These are phyloP conservation scores for Ambrosia trifida DNA, from an alignment of 129 eudicot species.

Conservation along the genomic window DNA sequence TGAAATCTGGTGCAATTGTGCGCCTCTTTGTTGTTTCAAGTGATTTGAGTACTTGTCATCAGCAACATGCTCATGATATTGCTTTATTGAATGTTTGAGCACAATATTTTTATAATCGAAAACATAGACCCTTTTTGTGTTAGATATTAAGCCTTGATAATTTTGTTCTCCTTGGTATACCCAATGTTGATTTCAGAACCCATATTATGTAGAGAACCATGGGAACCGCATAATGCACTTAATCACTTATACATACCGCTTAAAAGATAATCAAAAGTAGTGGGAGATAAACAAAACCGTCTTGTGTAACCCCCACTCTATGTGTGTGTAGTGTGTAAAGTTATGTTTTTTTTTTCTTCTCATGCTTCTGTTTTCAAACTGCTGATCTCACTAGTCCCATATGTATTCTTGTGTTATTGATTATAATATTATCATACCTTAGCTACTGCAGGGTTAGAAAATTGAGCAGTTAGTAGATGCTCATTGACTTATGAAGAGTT, in stretches of 20 bases:
- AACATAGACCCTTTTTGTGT: conserved; percentile 24
- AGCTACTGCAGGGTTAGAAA: conserved; percentile 31
- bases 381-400: conserved; percentile 28
- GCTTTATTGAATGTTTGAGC: conserved; percentile 25
- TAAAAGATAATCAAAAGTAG: too few relatives aligned
- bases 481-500: conserved; percentile 29
- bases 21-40: conserved; percentile 34
- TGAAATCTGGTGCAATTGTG: conserved; percentile 28
- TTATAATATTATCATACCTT: conserved; percentile 10
- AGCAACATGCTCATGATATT: conserved; percentile 27
- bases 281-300: too few relatives aligned
- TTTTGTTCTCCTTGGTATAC: not conserved
- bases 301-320: not conserved
- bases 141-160: not conserved
- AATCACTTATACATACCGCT: too few relatives aligned
- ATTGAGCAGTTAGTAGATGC: conserved; percentile 41
- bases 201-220: too few relatives aligned
- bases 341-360: conserved; percentile 1
- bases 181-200: too few relatives aligned
- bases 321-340: not conserved
- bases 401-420: not conserved
- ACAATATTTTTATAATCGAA: conserved; percentile 4
- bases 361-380: not conserved
- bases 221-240: too few relatives aligned
- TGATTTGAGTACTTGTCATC: conserved; percentile 28